Evolutionary conservation across 495 filamentous ascomycete genomes (phyloP).

Genomic region (Penicillium chermesinum): DNA sequence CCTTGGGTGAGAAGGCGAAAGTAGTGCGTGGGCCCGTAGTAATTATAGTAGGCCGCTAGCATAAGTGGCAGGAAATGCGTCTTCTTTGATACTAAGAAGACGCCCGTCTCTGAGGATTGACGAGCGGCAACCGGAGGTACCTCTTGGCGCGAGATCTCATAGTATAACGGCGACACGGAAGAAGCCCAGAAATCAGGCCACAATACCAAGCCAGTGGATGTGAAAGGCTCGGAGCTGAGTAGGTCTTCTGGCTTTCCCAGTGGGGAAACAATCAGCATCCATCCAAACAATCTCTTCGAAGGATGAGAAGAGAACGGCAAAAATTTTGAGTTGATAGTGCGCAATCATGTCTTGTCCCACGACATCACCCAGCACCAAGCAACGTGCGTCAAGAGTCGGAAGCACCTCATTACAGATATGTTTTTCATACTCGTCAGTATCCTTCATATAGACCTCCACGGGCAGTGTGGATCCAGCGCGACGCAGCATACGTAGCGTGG

Average conservation of each 20-base stretch:
- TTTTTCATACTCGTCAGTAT: conserved; percentile 44
- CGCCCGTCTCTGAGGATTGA: conserved; percentile 51
- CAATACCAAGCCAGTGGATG: conserved; percentile 47
- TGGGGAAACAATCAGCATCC: conserved; percentile 56
- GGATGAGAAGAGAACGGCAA: conserved; percentile 55
- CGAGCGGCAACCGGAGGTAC: conserved; percentile 34
- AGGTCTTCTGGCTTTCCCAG: conserved; percentile 47
- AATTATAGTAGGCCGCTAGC: conserved; percentile 60
- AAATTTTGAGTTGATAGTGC: conserved; percentile 56
- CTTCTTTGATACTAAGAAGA: conserved; percentile 53
- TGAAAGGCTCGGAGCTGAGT: conserved; percentile 48
- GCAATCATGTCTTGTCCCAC: conserved; percentile 35
- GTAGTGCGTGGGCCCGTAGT: conserved; percentile 54
- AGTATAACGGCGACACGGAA: conserved; percentile 49
- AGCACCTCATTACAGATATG: conserved; percentile 49
- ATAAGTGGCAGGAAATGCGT: conserved; percentile 49
- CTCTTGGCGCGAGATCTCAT: conserved; percentile 45
- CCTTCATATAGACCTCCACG: conserved; percentile 54
- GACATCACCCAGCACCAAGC: conserved; percentile 45
- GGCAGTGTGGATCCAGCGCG: conserved; percentile 51
- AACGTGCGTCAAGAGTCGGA: conserved; percentile 46
- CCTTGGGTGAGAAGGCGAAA: conserved; percentile 55
- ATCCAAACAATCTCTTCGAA: conserved; percentile 59
- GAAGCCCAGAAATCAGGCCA: conserved; percentile 62
- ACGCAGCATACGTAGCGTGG: conserved; percentile 54